Percentiles rank a stretch among this genome's conserved stretches.
Conservation (phyloP, 768 basidiomycete genomes). For the Pleurotus eryngii region DNA sequence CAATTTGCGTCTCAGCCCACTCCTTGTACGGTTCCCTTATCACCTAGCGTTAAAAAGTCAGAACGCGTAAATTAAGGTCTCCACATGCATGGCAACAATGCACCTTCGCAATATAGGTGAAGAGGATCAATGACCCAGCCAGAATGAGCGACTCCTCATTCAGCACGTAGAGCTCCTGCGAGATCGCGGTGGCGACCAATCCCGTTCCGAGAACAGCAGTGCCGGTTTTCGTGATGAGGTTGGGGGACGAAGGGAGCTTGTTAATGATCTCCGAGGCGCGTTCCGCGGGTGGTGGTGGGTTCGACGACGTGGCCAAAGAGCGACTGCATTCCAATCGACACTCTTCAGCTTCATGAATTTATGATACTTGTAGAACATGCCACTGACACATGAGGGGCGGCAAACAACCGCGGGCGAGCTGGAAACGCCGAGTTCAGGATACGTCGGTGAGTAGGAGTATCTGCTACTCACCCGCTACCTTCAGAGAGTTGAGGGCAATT, state of each 20-base stretch:
- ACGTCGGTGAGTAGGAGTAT: background rate
- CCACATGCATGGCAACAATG: constrained; percentile 16
- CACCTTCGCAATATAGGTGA: constrained; percentile 80
- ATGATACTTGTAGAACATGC: constrained; percentile 6
- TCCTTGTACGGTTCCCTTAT: constrained; percentile 85
- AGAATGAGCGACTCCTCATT: constrained; percentile 95
- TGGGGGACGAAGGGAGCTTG: constrained; percentile 78
- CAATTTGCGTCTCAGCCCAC: constrained; percentile 89
- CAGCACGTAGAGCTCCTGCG: constrained; percentile 94
- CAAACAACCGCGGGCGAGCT: constrained; percentile 57
- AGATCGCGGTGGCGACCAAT: constrained; percentile 87
- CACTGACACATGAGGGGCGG: constrained; percentile 46
- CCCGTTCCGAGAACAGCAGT: constrained; percentile 89
- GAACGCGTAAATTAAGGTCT: constrained; percentile 4
- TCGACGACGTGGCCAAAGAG: constrained; percentile 56
- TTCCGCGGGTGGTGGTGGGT: constrained; percentile 75
- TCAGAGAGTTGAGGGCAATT: constrained; percentile 63
- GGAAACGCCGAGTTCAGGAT: background rate
- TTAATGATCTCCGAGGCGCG: constrained; percentile 90
- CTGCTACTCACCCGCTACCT: constrained; percentile 49
- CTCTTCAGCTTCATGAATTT: constrained; percentile 9
- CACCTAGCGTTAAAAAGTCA: constrained; percentile 40
- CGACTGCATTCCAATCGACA: constrained; percentile 41
- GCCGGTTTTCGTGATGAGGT: constrained; percentile 93
- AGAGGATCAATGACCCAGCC: constrained; percentile 78